Conservation (phyloP, 2,329 filamentous ascomycete species). For the Oidium heveae region DNA sequence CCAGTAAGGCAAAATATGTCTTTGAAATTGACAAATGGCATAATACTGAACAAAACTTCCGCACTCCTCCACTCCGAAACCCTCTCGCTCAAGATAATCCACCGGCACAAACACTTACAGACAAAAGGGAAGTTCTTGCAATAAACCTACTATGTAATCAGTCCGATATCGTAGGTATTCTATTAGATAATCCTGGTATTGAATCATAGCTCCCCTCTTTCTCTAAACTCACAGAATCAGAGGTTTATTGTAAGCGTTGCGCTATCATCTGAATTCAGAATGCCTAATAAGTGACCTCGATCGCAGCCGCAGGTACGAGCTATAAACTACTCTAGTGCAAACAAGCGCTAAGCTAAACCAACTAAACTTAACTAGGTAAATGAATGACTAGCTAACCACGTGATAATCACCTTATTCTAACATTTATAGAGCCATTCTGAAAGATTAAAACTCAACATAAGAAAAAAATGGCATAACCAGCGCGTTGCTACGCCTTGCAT, state of each 20-base stretch:
- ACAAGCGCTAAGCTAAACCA: too few relatives aligned
- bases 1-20: not conserved
- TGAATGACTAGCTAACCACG: too few relatives aligned
- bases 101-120: not conserved
- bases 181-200: too few relatives aligned
- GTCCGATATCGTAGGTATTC: too few relatives aligned
- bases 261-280: too few relatives aligned
- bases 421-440: not conserved
- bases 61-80: not conserved
- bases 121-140: not conserved
- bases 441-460: not conserved
- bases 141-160: not conserved
- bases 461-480: not conserved
- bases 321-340: too few relatives aligned
- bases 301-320: too few relatives aligned
- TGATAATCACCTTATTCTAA: too few relatives aligned
- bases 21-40: not conserved
- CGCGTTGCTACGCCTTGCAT: not conserved
- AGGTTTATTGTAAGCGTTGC: too few relatives aligned
- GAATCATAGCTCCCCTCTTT: not conserved
- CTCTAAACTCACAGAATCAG: not conserved
- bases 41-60: not conserved
- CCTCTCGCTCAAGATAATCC: too few relatives aligned
- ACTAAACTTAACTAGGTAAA: too few relatives aligned
- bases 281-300: too few relatives aligned